Base-by-base conservation (phyloP, 1,284 basidiomycete genomes). In the Rhodotorula sp. region DNA sequence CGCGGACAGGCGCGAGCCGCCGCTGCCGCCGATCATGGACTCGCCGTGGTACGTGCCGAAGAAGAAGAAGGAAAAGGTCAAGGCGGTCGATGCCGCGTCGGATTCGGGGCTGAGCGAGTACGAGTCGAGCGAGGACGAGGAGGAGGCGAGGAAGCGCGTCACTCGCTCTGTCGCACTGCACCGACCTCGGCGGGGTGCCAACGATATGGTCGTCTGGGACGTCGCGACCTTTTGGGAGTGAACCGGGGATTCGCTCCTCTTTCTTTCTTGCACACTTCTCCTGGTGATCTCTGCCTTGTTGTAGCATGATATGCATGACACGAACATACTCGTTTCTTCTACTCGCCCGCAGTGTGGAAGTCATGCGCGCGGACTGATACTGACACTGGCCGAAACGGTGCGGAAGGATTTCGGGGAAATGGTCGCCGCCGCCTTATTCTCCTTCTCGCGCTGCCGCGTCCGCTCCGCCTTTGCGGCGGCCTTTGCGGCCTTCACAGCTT, bases 41-140 rank as follows among this genome's bases (percentile, higher is more conserved):
- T 69, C 62, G 28, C 65, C 66, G 18, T 67, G 70, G 50, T 71
- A 60, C 66, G 64, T 71, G 3, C 66, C 66, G 45, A 63, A 60
- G 31, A 67, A 57, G 66, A 68, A 66, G 34, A 62, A 61, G 38
- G 34, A 56, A 47, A 62, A 57, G 19, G 50, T 8, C 45, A 55
- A 54, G 34, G 31, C 49, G 54, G 54, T 26, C 14, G 54, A 55
- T 18, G 7, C 10, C n/a, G 26, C 57, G 10, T 64, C 48, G 26
- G 54, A 48, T 23, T 60, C 34, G 26, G 45, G 34, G 45, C 19
- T 12, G 62, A 50, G 45, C 10, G 56, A 10, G 18, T 23, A n/a
- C 48, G 64, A 67, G 8, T 57, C 54, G 15, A 59, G 54, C 26
- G 64, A 62, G n/a, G 65, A 60, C 18, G 69, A 70, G 38, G 65